Base-by-base conservation (phyloP, 192 early-diverging fungal genomes). In the Phlyctochytrium bullatum region DNA sequence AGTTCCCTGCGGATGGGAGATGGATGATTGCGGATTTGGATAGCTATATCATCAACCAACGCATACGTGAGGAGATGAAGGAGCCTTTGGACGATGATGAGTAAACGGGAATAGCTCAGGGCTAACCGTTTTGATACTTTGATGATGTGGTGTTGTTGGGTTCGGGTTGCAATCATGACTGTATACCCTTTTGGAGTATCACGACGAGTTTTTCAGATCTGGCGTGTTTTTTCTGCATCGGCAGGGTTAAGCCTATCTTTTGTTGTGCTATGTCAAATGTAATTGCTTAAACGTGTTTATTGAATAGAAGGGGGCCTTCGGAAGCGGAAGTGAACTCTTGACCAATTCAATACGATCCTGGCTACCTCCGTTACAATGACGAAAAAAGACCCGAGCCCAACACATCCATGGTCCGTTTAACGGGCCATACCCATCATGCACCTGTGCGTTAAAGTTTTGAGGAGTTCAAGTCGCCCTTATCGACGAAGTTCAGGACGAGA, bases 401-500 rank as follows among this genome's bases (percentile, higher is more conserved):
- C n/a, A n/a, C n/a, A n/a, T n/a, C n/a, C n/a, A n/a, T n/a, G n/a
- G n/a, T n/a, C n/a, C n/a, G n/a, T n/a, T n/a, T n/a, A n/a, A n/a
- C n/a, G n/a, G n/a, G n/a, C n/a, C n/a, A n/a, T n/a, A n/a, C n/a
- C n/a, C n/a, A n/a, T n/a, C n/a, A n/a, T n/a, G n/a, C n/a, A n/a
- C n/a, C n/a, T n/a, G n/a, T n/a, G n/a, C n/a, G 20, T 47, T 20
- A 47, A 6, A 47, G 20, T 47, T 47, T 47, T 6, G 40, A 47
- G 20, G 40, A 47, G 40, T 31, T 47, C 61, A 70, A 65, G 40
- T 83, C 79, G 20, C 77, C 79, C 61, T 77, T 61, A 34, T 85
- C 83, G 1, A 88, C 84, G 73, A 91, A 87, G 1, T 85, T 73
- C 36, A 91, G 76, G 1, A 87, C 84, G 24, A 88, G 66, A 14